A percentile compares a stretch with the other conserved stretches of the same genome.
Conservation (phyloP, 2,329 filamentous ascomycete species). For the Ophiostoma triangulosporum region DNA sequence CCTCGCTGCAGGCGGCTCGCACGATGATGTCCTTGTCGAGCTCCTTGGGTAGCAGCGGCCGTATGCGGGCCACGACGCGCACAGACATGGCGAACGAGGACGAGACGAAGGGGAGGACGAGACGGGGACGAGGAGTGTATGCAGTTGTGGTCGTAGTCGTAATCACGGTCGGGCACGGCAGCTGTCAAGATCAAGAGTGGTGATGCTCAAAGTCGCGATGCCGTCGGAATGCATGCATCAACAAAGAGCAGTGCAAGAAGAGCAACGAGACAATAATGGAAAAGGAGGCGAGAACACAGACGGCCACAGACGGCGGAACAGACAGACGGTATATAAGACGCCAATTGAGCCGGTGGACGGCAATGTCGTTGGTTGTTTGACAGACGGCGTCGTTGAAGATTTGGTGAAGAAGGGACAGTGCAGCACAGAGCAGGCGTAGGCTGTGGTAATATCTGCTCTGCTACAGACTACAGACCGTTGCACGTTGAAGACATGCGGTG, state of each 20-base stretch:
- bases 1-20: slow-evolving; percentile 46
- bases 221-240: not conserved
- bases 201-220: not conserved
- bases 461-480: not conserved
- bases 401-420: not conserved
- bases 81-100: slow-evolving; percentile 39
- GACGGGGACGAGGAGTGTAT: not conserved
- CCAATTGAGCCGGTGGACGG: not conserved
- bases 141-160: not conserved
- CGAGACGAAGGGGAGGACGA: not conserved
- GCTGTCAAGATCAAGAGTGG: too few relatives aligned
- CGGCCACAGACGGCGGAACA: not conserved
- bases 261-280: slow-evolving; percentile 5
- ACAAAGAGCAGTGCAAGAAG: not conserved
- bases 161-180: too few relatives aligned
- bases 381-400: not conserved
- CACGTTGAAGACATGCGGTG: not conserved
- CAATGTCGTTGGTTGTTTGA: not conserved
- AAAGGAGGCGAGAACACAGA: not conserved
- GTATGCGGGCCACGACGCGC: slow-evolving; percentile 78
- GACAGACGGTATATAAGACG: not conserved
- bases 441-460: not conserved
- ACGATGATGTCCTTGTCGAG: slow-evolving; percentile 81
- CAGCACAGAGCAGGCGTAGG: not conserved
- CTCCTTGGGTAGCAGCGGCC: slow-evolving; percentile 77